phyloP scores from a whole-genome alignment of 306 rosid species.

The Senna siamea region DNA sequence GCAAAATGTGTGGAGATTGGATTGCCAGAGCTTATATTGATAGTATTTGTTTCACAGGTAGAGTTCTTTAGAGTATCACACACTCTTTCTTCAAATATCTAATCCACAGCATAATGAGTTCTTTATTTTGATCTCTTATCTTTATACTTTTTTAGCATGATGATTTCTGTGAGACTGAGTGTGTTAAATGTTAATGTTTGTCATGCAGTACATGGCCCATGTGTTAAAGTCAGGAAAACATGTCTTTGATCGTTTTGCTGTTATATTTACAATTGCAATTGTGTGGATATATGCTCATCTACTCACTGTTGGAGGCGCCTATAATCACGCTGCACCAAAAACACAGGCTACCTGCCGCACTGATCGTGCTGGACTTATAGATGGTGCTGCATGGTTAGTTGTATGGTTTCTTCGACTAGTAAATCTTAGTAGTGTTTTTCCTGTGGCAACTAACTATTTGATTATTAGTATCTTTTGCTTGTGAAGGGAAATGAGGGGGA shows the following conservation, averaged over 20 bases:
- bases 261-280: slow-evolving; percentile 73
- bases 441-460: background rate
- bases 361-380: slow-evolving; percentile 92
- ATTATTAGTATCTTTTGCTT: background rate
- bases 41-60: slow-evolving; percentile 92
- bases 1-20: slow-evolving; percentile 98
- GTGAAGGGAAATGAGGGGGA: background rate
- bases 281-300: slow-evolving; percentile 97
- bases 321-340: slow-evolving; percentile 64
- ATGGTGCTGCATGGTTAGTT: slow-evolving; percentile 90
- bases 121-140: slow-evolving; percentile 26
- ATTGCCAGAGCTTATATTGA: slow-evolving; percentile 80
- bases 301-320: slow-evolving; percentile 98
- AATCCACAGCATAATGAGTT: slow-evolving; percentile 24
- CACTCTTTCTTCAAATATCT: slow-evolving; percentile 2
- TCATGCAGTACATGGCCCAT: slow-evolving; percentile 90
- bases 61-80: slow-evolving; percentile 27
- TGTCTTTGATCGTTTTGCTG: slow-evolving; percentile 79
- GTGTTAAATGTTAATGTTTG: slow-evolving; percentile 37
- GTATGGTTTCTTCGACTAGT: slow-evolving; percentile 27
- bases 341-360: slow-evolving; percentile 93
- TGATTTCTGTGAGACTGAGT: slow-evolving; percentile 36
- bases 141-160: slow-evolving; percentile 8
- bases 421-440: background rate
- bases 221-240: slow-evolving; percentile 54